Conservation (phyloP, 768 basidiomycete species). For the Mycena polygramma region DNA sequence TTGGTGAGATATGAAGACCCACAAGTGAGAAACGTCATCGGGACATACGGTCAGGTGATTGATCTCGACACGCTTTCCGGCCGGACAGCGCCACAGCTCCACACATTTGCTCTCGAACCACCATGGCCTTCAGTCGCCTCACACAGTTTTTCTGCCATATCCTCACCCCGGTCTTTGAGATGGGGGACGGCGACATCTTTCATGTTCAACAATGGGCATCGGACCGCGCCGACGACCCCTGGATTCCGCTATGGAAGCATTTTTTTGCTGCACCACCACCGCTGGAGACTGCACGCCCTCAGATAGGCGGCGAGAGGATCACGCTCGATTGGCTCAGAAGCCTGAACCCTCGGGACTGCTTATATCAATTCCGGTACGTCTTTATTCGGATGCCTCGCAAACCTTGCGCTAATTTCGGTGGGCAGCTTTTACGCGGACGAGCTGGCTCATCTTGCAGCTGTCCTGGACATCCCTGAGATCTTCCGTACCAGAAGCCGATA, state of each 20-base stretch:
- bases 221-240: not conserved
- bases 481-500: conserved; percentile 23
- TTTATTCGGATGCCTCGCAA: not conserved
- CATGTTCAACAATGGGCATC: not conserved
- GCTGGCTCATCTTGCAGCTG: conserved; percentile 8
- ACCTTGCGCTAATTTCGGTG: too few relatives aligned
- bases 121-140: not conserved
- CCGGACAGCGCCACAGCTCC: not conserved
- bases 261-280: not conserved
- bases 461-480: conserved; percentile 30
- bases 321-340: not conserved
- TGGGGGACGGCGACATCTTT: conserved; percentile 5
- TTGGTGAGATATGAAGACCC: not conserved
- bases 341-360: not conserved
- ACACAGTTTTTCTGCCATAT: not conserved
- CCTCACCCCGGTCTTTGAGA: not conserved
- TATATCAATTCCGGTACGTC: conserved; percentile 21
- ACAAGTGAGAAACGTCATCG: conserved; percentile 1
- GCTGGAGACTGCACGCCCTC: not conserved
- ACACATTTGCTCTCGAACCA: not conserved
- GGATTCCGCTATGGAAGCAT: not conserved
- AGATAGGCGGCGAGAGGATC: not conserved
- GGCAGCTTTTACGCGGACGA: conserved; percentile 28
- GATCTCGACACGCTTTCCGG: not conserved
- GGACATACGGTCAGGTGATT: not conserved